phyloP scores from a whole-genome alignment of 768 basidiomycete genomes.

The Russula sp. region DNA sequence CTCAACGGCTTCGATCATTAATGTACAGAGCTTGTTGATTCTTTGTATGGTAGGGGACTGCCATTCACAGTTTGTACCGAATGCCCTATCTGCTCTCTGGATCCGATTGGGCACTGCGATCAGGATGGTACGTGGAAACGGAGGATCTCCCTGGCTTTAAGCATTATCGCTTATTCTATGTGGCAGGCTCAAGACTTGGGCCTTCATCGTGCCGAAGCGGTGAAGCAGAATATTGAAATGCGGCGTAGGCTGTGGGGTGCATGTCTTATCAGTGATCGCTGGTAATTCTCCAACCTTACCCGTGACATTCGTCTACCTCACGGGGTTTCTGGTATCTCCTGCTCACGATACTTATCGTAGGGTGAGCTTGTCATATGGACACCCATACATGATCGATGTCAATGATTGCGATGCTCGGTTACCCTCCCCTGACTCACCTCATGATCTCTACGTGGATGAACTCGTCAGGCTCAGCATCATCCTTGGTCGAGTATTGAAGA shows the following conservation, averaged over 20 bases:
- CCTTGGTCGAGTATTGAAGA: constrained; percentile 85
- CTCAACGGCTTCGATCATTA: constrained; percentile 75
- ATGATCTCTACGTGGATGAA: constrained; percentile 80
- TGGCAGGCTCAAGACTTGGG: constrained; percentile 91
- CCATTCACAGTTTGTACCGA: constrained; percentile 84
- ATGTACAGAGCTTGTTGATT: constrained; percentile 83
- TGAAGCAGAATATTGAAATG: constrained; percentile 77
- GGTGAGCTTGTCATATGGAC: constrained; percentile 84
- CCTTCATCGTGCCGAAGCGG: constrained; percentile 84
- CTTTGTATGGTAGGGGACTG: constrained; percentile 83
- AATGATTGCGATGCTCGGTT: constrained; percentile 93
- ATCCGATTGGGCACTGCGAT: constrained; percentile 83
- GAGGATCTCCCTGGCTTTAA: constrained; percentile 9
- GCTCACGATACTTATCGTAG: constrained; percentile 32
- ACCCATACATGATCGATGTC: constrained; percentile 94
- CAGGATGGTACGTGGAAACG: constrained; percentile 61
- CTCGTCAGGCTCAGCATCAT: constrained; percentile 88
- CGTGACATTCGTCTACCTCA: neutral
- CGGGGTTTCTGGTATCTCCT: constrained; percentile 8
- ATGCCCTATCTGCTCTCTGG: constrained; percentile 80
- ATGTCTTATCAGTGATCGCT: constrained; percentile 92
- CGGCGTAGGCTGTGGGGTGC: constrained; percentile 88
- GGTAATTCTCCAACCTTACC: constrained; percentile 40
- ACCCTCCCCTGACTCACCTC: constrained; percentile 78
- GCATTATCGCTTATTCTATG: neutral